These are phyloP conservation scores for Sextonia rubra DNA, from an alignment of 164 flowering plant genomes.

Conservation along the genomic window DNA sequence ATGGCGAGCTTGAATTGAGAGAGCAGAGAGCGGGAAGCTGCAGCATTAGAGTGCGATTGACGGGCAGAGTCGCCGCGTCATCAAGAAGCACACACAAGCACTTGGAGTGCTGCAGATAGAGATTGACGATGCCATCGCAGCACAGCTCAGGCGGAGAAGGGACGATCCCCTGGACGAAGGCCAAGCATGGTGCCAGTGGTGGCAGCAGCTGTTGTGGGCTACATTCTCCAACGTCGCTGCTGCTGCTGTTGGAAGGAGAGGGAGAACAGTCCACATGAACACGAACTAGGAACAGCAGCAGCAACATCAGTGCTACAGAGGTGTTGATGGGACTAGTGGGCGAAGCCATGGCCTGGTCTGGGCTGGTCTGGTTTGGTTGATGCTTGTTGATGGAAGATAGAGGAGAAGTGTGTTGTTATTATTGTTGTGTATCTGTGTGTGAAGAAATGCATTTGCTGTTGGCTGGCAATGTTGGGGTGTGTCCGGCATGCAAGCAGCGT, in stretches of 20 bases:
- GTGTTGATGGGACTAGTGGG: not conserved
- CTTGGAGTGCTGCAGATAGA: constrained; percentile 34
- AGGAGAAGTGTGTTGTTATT: not conserved
- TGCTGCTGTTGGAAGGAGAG: constrained; percentile 13
- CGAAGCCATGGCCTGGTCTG: constrained; percentile 13
- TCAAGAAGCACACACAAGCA: constrained; percentile 70
- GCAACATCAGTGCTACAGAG: not conserved
- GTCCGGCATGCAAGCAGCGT: not conserved
- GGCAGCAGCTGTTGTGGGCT: constrained; percentile 30
- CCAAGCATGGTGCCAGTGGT: constrained; percentile 42
- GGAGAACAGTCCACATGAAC: not conserved
- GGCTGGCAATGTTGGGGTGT: not conserved
- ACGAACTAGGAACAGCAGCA: constrained; percentile 12
- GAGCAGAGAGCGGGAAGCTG: constrained; percentile 58
- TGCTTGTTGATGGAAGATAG: not conserved
- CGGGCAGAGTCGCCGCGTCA: constrained; percentile 37
- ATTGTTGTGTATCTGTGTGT: not conserved
- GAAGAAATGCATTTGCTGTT: not conserved
- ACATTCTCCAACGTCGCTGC: constrained; percentile 32
- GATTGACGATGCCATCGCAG: constrained; percentile 45
- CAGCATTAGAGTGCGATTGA: constrained; percentile 57
- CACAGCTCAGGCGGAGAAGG: constrained; percentile 39
- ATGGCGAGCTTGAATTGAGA: constrained; percentile 23
- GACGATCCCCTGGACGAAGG: constrained; percentile 60
- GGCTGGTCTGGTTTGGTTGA: not conserved